Evolutionary conservation across 2,329 filamentous ascomycete genomes (phyloP).

Genomic region (Verticillium isaacii): DNA sequence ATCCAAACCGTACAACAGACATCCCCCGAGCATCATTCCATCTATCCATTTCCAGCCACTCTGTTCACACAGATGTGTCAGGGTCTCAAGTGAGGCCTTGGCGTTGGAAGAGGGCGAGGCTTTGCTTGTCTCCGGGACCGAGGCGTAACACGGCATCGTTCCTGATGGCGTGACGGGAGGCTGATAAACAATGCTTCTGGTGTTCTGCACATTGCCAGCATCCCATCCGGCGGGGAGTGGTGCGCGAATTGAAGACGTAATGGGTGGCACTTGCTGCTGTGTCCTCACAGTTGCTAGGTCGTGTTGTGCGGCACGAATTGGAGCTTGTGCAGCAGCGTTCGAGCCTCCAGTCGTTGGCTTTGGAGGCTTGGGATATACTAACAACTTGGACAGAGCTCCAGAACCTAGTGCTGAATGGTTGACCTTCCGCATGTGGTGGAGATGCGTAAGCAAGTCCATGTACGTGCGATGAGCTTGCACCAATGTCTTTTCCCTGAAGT

Average conservation of each 20-base stretch:
- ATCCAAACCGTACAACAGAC: constrained; percentile 84
- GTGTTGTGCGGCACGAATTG: not conserved
- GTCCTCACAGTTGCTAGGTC: not conserved
- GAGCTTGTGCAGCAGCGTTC: not conserved
- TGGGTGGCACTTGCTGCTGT: too few species aligned
- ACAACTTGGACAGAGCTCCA: constrained; percentile 39
- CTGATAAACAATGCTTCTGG: not conserved
- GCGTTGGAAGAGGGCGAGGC: constrained; percentile 35
- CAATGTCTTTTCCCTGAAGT: constrained; percentile 65
- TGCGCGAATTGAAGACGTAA: not conserved
- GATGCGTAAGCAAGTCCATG: constrained; percentile 61
- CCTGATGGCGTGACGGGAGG: not conserved
- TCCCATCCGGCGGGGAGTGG: constrained; percentile 1
- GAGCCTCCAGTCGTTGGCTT: constrained; percentile 19
- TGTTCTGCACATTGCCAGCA: not conserved
- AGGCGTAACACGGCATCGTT: not conserved
- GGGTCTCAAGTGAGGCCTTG: constrained; percentile 62
- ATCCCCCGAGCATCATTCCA: constrained; percentile 86
- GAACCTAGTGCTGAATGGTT: constrained; percentile 27
- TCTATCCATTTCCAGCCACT: constrained; percentile 87
- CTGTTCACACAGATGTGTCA: constrained; percentile 72
- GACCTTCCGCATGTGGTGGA: constrained; percentile 55
- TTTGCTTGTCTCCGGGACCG: not conserved
- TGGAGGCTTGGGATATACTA: constrained; percentile 51
- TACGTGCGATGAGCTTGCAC: constrained; percentile 70